Evolutionary conservation across 192 early-diverging fungal species (phyloP), one percentile per base, ranked within the genome.

Genomic region (Spizellomyces sp.): DNA sequence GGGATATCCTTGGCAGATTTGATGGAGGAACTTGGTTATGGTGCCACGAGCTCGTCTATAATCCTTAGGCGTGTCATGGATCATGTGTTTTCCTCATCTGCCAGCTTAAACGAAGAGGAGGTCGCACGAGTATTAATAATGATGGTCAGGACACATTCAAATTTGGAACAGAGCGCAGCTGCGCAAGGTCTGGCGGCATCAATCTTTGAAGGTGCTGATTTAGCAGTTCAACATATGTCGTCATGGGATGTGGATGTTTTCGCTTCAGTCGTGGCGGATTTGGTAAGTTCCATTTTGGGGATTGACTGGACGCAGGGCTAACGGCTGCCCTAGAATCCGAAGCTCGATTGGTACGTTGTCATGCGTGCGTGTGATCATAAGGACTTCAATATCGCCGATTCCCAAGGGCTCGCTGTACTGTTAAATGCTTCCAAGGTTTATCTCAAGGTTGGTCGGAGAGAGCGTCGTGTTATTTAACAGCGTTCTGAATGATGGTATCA

Each of bases 231-330:
- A 22, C 12, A 59, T 12, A 59, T 71, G 71, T 48, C 64, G 47
- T 76, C 71, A 0, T 92, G 89, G 91, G 80, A 91, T 74, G 82
- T 90, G 8, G 87, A 89, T 15, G 74, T 80, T 44, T 88, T 92
- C 74, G 82, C 84, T 4, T 65, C 78, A 0, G 81, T 77, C 22
- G 62, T 90, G 8, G 63, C 76, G 15, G 83, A 91, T 61, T 48
- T 79, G 83, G 89, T 87, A 61, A 68, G 78, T 73, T 61, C n/a
- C 27, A 36, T 36, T 36, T 36, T 36, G 27, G 27, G 43, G 50
- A 22, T 2, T 22, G 59, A 14, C 22, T 4, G 22, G 21, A 61
- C 12, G 14, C 59, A 61, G 41, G 15, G 12, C 59, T 27, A 14
- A 22, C 63, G 1, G n/a, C 0, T 61, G 45, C 27, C 21, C 14